A percentile compares a stretch with the other conserved stretches of the same genome.
Conservation (phyloP, 2,329 filamentous ascomycete species). For the Boeremia lycopersici region DNA sequence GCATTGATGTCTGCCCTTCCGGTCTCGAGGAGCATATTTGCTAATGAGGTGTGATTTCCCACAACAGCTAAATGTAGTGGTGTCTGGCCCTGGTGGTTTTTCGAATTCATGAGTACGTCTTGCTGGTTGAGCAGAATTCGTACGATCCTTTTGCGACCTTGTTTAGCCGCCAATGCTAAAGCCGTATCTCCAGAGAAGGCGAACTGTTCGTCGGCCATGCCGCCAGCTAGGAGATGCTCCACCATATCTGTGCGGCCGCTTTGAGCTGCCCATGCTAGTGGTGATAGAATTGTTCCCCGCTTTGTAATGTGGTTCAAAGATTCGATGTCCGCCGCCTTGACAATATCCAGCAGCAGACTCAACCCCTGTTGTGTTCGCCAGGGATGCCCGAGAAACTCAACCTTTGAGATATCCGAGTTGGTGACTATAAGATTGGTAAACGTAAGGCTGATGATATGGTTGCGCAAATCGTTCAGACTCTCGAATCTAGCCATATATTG, state of each 20-base stretch:
- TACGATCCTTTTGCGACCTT: not conserved
- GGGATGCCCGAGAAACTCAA: too few relatives aligned
- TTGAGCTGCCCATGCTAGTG: not conserved
- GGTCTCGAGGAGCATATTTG: not conserved
- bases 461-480: too few relatives aligned
- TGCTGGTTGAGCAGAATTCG: not conserved
- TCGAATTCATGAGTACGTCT: not conserved
- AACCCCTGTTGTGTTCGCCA: not conserved
- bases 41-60: not conserved
- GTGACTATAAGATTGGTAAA: too few relatives aligned
- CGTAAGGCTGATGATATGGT: too few relatives aligned
- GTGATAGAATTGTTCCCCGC: not conserved
- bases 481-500: too few relatives aligned
- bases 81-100: not conserved
- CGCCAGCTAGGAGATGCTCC: not conserved
- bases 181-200: not conserved
- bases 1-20: not conserved
- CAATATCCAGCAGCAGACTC: not conserved
- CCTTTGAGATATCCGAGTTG: too few relatives aligned
- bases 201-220: not conserved
- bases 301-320: not conserved
- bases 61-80: not conserved
- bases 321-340: not conserved
- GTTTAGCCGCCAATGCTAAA: not conserved
- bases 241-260: not conserved